Conservation (phyloP, 441 rosid genomes). For the Capsella rubella region DNA sequence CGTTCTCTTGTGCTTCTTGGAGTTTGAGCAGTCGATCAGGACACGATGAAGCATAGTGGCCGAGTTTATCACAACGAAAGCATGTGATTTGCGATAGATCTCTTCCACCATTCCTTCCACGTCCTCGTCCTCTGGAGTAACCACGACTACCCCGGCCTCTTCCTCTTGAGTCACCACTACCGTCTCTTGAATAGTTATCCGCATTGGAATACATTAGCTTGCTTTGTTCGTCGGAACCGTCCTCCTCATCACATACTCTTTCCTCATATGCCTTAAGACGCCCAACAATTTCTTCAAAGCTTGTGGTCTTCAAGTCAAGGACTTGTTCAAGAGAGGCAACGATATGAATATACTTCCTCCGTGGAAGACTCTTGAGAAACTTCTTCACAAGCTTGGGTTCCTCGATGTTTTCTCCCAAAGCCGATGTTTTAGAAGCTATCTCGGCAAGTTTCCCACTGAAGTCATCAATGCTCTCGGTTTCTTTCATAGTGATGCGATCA, state of each 20-base stretch:
- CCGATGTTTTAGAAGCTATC: background rate
- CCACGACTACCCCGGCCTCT: no score
- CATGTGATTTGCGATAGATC: no score
- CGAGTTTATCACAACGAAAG: no score
- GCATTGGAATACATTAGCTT: background rate
- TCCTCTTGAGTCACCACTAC: no score
- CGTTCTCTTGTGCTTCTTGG: no score
- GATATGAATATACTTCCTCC: background rate
- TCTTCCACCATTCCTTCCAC: no score
- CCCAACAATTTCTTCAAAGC: background rate
- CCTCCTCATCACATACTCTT: background rate
- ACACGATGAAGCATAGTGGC: no score
- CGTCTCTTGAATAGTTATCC: background rate
- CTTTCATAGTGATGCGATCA: no score
- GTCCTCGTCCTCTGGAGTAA: no score
- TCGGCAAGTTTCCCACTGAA: no score
- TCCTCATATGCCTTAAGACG: background rate
- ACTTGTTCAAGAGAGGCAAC: background rate
- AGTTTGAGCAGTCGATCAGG: no score
- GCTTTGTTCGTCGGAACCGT: background rate
- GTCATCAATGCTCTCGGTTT: no score
- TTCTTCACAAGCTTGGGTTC: background rate
- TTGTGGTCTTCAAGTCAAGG: background rate
- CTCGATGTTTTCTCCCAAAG: background rate
- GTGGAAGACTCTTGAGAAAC: background rate